Evolutionary conservation across 2,329 filamentous ascomycete genomes (phyloP), one percentile per base, ranked within the genome.

Genomic region (Sclerotinia glacialis): DNA sequence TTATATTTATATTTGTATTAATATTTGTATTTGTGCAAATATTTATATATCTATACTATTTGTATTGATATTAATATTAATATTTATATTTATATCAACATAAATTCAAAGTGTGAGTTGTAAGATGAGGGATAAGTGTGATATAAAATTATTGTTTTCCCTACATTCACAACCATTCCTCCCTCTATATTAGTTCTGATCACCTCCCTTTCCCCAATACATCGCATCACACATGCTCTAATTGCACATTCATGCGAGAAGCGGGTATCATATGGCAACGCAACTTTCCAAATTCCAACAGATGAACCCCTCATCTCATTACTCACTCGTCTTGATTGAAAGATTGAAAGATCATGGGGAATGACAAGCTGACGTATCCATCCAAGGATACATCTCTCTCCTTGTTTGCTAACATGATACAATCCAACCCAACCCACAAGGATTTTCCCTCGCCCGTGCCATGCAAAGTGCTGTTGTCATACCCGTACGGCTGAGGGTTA

Each of bases 301-400:
- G n/a, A 28, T 14, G 28, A 14, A 66, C 75, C 11, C 63, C 81
- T 9, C 69, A 37, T 37, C 53, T 23, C 53, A 16, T 34, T 21
- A 12, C 49, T 5, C 50, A 16, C 37, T 40, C 37, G 16, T 16
- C 37, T 16, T 16, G 37, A 16, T 40, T 40, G 12, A 40, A 40
- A 14, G 12, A 40, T 55, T 0, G 3, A 7, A 40, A 16, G 53
- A 55, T 55, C 53, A 40, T 55, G 53, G 53, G 53, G 53, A 21
- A 40, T 28, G 21, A 21, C 52, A 54, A 54, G 21, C 12, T 34
- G 52, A 26, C 50, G 5, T 21, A 16, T 53, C 26, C 7, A n/a
- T n/a, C n/a, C n/a, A n/a, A 53, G 9, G 50, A 31, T 21, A 26
- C 4, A 21, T 28, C 31, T 54, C 31, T 28, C 31, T 54, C 53